Percentiles rank a stretch among this genome's conserved stretches.
Conservation (phyloP, 345 rosid species). For the Eucalyptus polybractea region DNA sequence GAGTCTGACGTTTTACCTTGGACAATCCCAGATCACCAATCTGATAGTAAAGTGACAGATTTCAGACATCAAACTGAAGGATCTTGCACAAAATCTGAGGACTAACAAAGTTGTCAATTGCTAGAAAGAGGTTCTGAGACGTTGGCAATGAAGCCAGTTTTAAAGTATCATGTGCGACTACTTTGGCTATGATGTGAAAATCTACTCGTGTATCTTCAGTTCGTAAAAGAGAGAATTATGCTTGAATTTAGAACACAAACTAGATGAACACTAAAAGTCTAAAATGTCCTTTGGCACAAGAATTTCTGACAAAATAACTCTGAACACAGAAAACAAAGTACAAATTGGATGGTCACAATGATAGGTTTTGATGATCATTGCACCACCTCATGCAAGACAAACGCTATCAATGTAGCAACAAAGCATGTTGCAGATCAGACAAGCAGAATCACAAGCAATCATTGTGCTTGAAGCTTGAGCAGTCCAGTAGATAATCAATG, state of each 20-base stretch:
- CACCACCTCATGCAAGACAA: neutral
- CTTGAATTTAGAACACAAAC: neutral
- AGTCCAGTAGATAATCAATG: neutral
- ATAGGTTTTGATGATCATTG: neutral
- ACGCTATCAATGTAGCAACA: neutral
- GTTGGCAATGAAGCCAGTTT: neutral
- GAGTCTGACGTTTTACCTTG: conserved; percentile 48
- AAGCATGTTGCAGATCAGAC: neutral
- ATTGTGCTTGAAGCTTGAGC: neutral
- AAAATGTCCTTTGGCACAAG: neutral
- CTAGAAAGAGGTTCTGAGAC: neutral
- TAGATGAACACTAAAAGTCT: neutral
- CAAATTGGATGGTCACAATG: neutral
- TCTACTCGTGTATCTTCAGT: neutral
- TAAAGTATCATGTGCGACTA: neutral
- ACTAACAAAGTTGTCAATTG: neutral
- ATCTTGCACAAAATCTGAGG: neutral
- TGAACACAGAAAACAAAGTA: neutral
- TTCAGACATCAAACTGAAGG: neutral
- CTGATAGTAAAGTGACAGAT: conserved; percentile 1
- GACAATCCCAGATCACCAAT: conserved; percentile 59
- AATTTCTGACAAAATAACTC: neutral
- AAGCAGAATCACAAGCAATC: neutral
- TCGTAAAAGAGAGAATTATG: neutral
- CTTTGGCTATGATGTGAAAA: neutral